phyloP scores from a whole-genome alignment of 2,329 filamentous ascomycete genomes.

The Hypocreales sp. region DNA sequence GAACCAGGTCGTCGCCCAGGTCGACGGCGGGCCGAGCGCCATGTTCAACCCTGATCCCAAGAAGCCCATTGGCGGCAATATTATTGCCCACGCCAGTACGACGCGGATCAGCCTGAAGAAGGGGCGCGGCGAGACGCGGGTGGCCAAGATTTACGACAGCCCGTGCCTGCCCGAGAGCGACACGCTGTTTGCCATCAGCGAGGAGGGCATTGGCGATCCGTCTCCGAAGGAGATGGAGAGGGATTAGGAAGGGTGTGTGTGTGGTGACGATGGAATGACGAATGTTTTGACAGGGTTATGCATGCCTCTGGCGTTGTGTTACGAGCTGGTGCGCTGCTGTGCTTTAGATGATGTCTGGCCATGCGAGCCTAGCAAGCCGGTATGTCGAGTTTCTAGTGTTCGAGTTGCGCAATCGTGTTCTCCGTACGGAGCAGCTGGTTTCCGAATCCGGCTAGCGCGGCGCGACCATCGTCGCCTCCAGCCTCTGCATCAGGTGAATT shows the following conservation, averaged over 20 bases:
- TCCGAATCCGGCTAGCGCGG: constrained; percentile 19
- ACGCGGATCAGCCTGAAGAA: constrained; percentile 93
- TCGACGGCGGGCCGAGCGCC: constrained; percentile 85
- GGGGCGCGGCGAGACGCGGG: constrained; percentile 82
- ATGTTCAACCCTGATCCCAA: constrained; percentile 99
- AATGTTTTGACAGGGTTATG: too few relatives aligned
- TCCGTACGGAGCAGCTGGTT: constrained; percentile 17
- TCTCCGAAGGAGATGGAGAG: constrained; percentile 92
- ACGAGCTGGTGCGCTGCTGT: too few relatives aligned
- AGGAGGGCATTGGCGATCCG: constrained; percentile 92
- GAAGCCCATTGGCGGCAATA: constrained; percentile 97
- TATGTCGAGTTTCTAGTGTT: neutral
- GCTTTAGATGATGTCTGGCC: constrained; percentile 1
- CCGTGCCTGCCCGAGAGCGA: constrained; percentile 94
- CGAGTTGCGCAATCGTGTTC: too few relatives aligned
- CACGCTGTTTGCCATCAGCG: constrained; percentile 90
- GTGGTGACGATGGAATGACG: too few relatives aligned
- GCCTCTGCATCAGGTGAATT: constrained; percentile 3
- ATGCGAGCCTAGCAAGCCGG: too few relatives aligned
- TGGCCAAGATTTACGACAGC: constrained; percentile 99
- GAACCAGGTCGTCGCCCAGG: constrained; percentile 96
- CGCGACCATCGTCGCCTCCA: too few relatives aligned
- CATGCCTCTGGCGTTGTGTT: too few relatives aligned
- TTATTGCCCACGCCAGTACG: constrained; percentile 94
- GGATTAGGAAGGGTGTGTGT: too few relatives aligned